Base-by-base conservation (phyloP, 305 asterid species). In the Vinca major region DNA sequence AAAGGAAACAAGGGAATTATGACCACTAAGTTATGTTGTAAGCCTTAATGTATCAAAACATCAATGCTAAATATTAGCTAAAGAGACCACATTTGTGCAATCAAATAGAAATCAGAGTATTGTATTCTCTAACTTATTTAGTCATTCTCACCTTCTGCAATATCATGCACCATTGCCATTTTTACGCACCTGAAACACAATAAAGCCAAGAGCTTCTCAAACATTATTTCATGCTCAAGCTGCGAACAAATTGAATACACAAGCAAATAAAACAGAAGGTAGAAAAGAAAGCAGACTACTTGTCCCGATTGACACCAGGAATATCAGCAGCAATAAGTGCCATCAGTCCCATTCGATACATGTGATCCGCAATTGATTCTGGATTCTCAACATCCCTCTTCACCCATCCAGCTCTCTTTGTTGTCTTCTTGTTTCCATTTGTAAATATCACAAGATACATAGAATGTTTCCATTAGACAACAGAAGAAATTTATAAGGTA, bases 271-370 rank as follows among this genome's bases (percentile, higher is more conserved):
- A 37, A 63, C 53, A 26, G 45, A 60, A 45, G 43, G 62, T 39
- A 37, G 36, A 17, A 33, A 66, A 71, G 33, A 60, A 39, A 75
- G 70, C 43, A 44, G 56, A 69, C 37, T 74, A 92, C 98, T 85
- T 92, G 64, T 92, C 98, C 41, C 96, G 90, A 78, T 86, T 86
- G 50, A 92, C 82, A 4, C 95, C 90, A 75, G 98, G 96, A 75
- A 84, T 69, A 81, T 92, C 96, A 63, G 96, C 73, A 76, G 92
- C 82, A 74, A 88, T 82, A 67, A 92, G 88, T 68, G 96, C 91
- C 98, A 92, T 92, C 50, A 89, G 70, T 68, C 98, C 98, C 98
- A 92, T 89, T 9, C 96, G 83, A 65, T 92, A 83, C 98, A 92
- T 92, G 82, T 92, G 98, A 83, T 92, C 98, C 49, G 92, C 89